phyloP scores from a whole-genome alignment of 176 grass and related monocot genomes.

The Phyllostachys edulis region DNA sequence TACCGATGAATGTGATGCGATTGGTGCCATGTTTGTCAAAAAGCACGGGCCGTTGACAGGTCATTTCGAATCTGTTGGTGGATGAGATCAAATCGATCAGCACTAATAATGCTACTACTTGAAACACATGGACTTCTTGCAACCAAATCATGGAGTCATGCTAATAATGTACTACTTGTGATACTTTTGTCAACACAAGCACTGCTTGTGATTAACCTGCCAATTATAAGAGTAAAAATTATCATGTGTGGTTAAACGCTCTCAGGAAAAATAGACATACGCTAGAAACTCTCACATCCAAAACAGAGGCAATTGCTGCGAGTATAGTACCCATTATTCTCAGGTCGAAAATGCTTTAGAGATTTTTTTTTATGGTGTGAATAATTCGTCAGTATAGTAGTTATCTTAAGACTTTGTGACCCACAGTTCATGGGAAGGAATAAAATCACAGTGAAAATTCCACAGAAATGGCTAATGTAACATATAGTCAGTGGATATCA shows the following conservation, averaged over 20 bases:
- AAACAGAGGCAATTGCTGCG: too few species aligned
- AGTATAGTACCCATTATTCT: too few species aligned
- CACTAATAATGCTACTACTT: too few species aligned
- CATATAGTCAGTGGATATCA: too few species aligned
- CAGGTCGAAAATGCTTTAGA: too few species aligned
- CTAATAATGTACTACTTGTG: background rate
- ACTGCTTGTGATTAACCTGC: background rate
- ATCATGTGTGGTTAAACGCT: background rate
- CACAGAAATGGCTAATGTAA: background rate
- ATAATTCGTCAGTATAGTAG: too few species aligned
- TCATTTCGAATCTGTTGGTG: background rate
- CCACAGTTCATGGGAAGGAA: too few species aligned
- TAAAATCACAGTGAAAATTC: background rate
- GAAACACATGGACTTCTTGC: background rate
- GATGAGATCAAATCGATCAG: background rate
- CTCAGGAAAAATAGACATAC: too few species aligned
- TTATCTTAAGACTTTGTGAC: too few species aligned
- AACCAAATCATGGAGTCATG: background rate
- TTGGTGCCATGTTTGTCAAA: background rate
- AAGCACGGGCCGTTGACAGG: background rate
- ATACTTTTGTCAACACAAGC: background rate
- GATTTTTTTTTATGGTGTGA: too few species aligned
- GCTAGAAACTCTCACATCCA: too few species aligned
- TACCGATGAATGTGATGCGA: too few species aligned
- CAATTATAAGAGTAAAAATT: background rate